Percentiles rank a stretch among this genome's conserved stretches.
phyloP scores from a whole-genome alignment of 2,329 filamentous ascomycete genomes.

The Trichoderma atrobrunneum region DNA sequence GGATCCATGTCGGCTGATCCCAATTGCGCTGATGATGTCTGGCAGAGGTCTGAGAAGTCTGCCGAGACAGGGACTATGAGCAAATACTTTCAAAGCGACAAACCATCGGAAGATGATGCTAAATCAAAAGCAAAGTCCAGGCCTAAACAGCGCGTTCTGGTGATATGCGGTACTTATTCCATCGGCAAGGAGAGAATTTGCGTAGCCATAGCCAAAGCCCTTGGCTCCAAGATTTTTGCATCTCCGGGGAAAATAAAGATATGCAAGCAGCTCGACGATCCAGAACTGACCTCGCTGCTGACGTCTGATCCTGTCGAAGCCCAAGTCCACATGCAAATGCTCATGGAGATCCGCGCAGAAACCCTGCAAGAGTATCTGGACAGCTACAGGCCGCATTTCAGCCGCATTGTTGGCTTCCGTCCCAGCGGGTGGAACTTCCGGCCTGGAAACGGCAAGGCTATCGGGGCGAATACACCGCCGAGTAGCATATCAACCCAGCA shows the following conservation, averaged over 20 bases:
- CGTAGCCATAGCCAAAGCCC: conserved; percentile 81
- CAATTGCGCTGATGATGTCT: conserved; percentile 45
- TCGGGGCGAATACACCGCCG: conserved; percentile 53
- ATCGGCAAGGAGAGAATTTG: conserved; percentile 98
- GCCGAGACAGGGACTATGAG: conserved; percentile 46
- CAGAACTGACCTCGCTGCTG: conserved; percentile 72
- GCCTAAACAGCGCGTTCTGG: conserved; percentile 64
- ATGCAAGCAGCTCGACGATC: conserved; percentile 79
- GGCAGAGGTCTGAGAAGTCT: conserved; percentile 44
- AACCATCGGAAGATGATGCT: conserved; percentile 30
- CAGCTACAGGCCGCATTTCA: conserved; percentile 76
- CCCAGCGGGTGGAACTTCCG: conserved; percentile 94
- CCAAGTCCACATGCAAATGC: conserved; percentile 95
- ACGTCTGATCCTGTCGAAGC: conserved; percentile 79
- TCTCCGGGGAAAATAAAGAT: conserved; percentile 79
- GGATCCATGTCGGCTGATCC: conserved; percentile 69
- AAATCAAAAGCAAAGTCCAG: conserved; percentile 27
- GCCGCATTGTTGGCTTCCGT: conserved; percentile 82
- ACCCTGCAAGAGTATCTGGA: conserved; percentile 87
- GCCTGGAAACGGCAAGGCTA: conserved; percentile 54
- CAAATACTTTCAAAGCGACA: conserved; percentile 50
- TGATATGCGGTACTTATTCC: conserved; percentile 94
- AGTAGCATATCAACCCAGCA: conserved; percentile 48
- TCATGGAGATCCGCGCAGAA: conserved; percentile 90
- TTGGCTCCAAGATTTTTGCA: conserved; percentile 87